phyloP scores from a whole-genome alignment of 169 alveolate genomes.

The Cytauxzoon felis region DNA sequence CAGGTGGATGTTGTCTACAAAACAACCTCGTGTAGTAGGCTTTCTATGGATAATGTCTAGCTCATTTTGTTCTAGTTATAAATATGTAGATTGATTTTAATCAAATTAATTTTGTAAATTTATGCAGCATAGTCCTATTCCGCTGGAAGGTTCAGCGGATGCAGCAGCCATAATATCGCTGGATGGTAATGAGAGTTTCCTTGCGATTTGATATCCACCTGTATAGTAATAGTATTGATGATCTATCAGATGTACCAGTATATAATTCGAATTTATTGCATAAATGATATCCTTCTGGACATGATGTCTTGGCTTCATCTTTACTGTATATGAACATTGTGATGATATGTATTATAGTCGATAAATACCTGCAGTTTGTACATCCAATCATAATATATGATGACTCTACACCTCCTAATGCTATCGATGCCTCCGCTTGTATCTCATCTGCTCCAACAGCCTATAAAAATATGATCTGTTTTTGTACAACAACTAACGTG shows the following conservation, averaged over 20 bases:
- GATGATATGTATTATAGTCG: not conserved
- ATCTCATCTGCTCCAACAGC: conserved; percentile 63
- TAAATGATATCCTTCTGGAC: conserved; percentile 83
- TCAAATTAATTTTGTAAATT: conserved; percentile 42
- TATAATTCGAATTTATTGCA: conserved; percentile 77
- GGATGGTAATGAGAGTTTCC: conserved; percentile 39
- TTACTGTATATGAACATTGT: conserved; percentile 40
- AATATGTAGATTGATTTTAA: no score
- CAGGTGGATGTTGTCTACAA: no score
- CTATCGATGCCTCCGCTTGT: conserved; percentile 65
- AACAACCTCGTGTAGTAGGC: no score
- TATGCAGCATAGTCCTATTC: conserved; percentile 58
- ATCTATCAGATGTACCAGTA: conserved; percentile 59
- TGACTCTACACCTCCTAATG: conserved; percentile 81
- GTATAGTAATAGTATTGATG: no score
- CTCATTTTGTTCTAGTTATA: no score
- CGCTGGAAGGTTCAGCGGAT: conserved; percentile 60
- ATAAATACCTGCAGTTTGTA: conserved; percentile 77
- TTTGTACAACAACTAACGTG: conserved; percentile 11
- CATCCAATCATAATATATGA: conserved; percentile 82
- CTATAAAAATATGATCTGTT: conserved; percentile 9
- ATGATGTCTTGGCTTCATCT: conserved; percentile 72
- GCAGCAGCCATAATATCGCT: conserved; percentile 59
- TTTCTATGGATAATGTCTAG: no score
- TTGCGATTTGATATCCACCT: conserved; percentile 60